Conservation (phyloP, 2,329 filamentous ascomycete species). For the Cryphonectria radicalis region DNA sequence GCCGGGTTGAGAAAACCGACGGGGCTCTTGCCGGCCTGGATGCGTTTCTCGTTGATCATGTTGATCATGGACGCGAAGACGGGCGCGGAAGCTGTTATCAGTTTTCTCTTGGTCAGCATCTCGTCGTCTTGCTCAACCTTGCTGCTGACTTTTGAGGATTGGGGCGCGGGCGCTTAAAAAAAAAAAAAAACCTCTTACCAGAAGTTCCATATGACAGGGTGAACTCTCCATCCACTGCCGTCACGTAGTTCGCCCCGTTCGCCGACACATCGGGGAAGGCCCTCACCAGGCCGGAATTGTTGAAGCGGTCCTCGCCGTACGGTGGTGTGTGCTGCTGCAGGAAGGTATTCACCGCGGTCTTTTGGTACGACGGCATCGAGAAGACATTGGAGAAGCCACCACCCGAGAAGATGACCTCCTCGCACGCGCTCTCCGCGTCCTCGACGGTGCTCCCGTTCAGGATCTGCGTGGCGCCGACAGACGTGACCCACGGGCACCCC, state of each 20-base stretch:
- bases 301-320: slow-evolving; percentile 50
- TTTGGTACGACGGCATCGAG: slow-evolving; percentile 51
- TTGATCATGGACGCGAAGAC: slow-evolving; percentile 41
- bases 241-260: slow-evolving; percentile 48
- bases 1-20: slow-evolving; percentile 45
- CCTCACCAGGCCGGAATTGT: slow-evolving; percentile 48
- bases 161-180: not conserved
- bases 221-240: slow-evolving; percentile 49
- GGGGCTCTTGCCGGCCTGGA: slow-evolving; percentile 40
- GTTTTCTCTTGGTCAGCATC: not conserved
- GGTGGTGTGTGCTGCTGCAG: slow-evolving; percentile 48
- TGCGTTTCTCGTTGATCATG: slow-evolving; percentile 44
- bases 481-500: slow-evolving; percentile 54
- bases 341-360: slow-evolving; percentile 43
- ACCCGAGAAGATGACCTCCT: slow-evolving; percentile 50
- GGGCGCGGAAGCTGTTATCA: slow-evolving; percentile 37
- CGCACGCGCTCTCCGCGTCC: slow-evolving; percentile 49
- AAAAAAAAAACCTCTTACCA: slow-evolving; percentile 27
- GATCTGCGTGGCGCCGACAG: slow-evolving; percentile 56
- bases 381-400: slow-evolving; percentile 57
- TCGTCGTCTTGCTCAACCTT: not conserved
- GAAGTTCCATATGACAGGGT: slow-evolving; percentile 54
- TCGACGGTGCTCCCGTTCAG: slow-evolving; percentile 42
- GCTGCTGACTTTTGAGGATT: not conserved
- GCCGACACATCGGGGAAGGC: slow-evolving; percentile 54